These are phyloP conservation scores for Hypericum androsaemum DNA, from an alignment of 345 rosid genomes.

Conservation along the genomic window DNA sequence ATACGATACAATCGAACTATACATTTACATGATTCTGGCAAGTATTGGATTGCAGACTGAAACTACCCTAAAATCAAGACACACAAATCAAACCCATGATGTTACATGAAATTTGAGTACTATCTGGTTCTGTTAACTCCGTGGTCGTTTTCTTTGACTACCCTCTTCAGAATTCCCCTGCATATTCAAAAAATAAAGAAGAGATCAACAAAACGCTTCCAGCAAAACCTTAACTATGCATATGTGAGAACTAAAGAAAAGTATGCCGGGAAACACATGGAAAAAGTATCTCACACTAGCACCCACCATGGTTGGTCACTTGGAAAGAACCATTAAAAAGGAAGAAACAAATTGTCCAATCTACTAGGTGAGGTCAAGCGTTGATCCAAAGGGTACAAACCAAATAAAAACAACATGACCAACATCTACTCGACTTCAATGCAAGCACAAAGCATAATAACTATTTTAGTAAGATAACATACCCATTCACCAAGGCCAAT, in stretches of 20 bases:
- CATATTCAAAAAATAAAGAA: constrained; percentile 11
- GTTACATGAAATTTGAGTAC: constrained; percentile 31
- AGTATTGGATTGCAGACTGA: constrained; percentile 18
- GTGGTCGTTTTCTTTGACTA: constrained; percentile 59
- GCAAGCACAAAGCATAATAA: background rate
- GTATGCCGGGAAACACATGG: too few species aligned
- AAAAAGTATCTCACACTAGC: too few species aligned
- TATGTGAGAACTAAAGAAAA: too few species aligned
- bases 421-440: too few species aligned
- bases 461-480: constrained; percentile 18
- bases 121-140: constrained; percentile 41
- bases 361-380: too few species aligned
- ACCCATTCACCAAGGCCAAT: constrained; percentile 45
- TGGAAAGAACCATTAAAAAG: too few species aligned
- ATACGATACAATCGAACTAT: constrained; percentile 42
- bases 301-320: too few species aligned
- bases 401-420: background rate
- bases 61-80: constrained; percentile 20
- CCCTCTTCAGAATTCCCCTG: constrained; percentile 74
- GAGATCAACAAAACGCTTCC: constrained; percentile 3
- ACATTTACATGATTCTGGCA: constrained; percentile 36
- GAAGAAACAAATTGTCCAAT: too few species aligned
- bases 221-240: background rate
- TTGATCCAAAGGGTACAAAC: background rate
- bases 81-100: constrained; percentile 19